Conservation (phyloP, 179 eudicot species). For the Silene noctiflora region DNA sequence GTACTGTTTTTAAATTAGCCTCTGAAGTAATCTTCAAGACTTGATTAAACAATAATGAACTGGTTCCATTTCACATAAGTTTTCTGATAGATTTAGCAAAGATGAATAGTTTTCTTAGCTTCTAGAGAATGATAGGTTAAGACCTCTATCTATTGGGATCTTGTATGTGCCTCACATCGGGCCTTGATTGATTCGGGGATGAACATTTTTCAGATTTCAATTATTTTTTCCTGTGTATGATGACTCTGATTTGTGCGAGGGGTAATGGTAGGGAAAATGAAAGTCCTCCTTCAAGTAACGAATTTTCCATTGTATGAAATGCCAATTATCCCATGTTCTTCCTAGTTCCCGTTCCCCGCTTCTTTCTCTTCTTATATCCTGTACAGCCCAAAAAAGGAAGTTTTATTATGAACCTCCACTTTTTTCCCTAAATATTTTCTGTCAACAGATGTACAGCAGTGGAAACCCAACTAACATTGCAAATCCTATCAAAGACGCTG, state of each 20-base stretch:
- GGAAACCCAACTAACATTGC: conserved; percentile 96
- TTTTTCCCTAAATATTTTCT: neutral
- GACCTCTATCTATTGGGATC: neutral
- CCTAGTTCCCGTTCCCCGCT: neutral
- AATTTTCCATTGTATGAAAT: too few species aligned
- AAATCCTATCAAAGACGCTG: conserved; percentile 86
- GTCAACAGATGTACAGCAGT: conserved; percentile 91
- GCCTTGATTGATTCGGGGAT: too few species aligned
- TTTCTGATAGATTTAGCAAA: neutral
- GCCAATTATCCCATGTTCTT: too few species aligned
- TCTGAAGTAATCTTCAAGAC: neutral
- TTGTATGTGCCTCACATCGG: too few species aligned
- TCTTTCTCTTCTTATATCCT: neutral
- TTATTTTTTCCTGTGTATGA: too few species aligned
- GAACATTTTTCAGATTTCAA: too few species aligned
- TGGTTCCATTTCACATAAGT: neutral
- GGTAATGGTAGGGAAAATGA: too few species aligned
- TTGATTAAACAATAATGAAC: neutral
- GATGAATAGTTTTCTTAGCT: neutral
- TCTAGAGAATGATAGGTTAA: neutral
- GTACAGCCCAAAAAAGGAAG: neutral
- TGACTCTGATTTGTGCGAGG: too few species aligned
- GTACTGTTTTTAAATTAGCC: neutral
- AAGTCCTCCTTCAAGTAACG: too few species aligned
- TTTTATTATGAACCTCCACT: neutral